A percentile compares a stretch with the other conserved stretches of the same genome.
These are phyloP conservation scores for Irpex sp. DNA, from an alignment of 1,284 basidiomycete genomes.

Conservation along the genomic window DNA sequence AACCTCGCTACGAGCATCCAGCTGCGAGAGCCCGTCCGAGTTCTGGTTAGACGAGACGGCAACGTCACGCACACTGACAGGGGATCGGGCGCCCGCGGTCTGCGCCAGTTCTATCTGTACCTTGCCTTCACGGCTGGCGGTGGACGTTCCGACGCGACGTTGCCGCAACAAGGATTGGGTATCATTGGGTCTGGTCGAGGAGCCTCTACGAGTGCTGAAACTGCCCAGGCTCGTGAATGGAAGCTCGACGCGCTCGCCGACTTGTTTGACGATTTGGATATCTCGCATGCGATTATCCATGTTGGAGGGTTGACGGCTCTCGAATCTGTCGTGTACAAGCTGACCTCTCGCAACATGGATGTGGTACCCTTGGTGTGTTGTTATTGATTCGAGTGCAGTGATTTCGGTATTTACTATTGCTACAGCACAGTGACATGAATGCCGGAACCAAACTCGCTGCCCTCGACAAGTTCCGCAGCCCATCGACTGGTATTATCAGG, in stretches of 20 bases:
- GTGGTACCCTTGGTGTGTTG: constrained; percentile 79
- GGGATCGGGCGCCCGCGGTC: constrained; percentile 71
- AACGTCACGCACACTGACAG: constrained; percentile 73
- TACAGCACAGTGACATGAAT: constrained; percentile 84
- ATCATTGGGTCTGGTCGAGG: constrained; percentile 88
- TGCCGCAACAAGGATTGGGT: constrained; percentile 66
- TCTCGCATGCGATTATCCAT: constrained; percentile 83
- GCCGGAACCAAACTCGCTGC: constrained; percentile 75
- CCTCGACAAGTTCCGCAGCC: constrained; percentile 73
- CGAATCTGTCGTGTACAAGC: constrained; percentile 85
- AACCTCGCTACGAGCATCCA: constrained; percentile 88
- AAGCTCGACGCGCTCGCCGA: constrained; percentile 95
- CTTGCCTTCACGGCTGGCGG: constrained; percentile 82
- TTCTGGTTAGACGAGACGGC: constrained; percentile 94
- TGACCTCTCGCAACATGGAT: constrained; percentile 83
- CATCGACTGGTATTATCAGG: constrained; percentile 52
- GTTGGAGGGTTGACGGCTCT: constrained; percentile 84
- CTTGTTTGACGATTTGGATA: constrained; percentile 87
- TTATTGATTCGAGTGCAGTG: not conserved
- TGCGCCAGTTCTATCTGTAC: constrained; percentile 92
- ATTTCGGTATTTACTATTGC: not conserved
- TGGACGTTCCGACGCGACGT: constrained; percentile 60
- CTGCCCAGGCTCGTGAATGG: constrained; percentile 90
- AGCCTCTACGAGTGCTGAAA: constrained; percentile 70
- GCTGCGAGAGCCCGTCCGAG: constrained; percentile 91